A percentile compares a stretch with the other conserved stretches of the same genome.
phyloP scores from a whole-genome alignment of 768 basidiomycete genomes.

The Tylopilus subfusipes region DNA sequence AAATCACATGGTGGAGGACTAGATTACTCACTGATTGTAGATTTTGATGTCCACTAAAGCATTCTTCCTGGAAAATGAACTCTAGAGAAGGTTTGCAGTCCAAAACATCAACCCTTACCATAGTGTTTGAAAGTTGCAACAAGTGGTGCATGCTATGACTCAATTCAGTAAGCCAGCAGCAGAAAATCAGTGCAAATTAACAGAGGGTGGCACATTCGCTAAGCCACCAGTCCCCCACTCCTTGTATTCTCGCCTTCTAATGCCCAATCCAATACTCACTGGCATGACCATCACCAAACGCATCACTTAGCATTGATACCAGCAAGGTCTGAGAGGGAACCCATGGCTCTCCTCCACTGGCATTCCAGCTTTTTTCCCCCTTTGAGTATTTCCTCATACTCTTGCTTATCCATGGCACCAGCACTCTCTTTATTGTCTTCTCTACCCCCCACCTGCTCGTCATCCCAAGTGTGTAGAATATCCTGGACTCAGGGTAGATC shows the following conservation, averaged over 20 bases:
- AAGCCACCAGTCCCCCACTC: too few species aligned
- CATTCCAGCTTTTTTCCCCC: slow-evolving; percentile 61
- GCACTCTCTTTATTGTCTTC: slow-evolving; percentile 74
- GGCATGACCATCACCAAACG: too few species aligned
- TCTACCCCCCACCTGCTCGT: slow-evolving; percentile 49
- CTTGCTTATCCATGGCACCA: slow-evolving; percentile 72
- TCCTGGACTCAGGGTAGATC: slow-evolving; percentile 51
- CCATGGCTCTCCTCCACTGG: slow-evolving; percentile 61
- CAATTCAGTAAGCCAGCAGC: too few species aligned
- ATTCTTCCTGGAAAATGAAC: slow-evolving; percentile 33
- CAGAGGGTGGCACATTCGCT: too few species aligned
- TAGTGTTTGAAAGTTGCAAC: too few species aligned
- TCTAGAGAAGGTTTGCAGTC: neutral
- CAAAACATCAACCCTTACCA: slow-evolving; percentile 38
- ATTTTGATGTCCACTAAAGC: slow-evolving; percentile 52
- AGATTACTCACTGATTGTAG: slow-evolving; percentile 71
- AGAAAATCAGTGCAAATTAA: too few species aligned
- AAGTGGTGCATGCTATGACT: too few species aligned
- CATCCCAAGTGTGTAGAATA: slow-evolving; percentile 76
- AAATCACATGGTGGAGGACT: slow-evolving; percentile 56
- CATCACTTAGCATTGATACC: slow-evolving; percentile 85
- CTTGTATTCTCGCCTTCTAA: too few species aligned
- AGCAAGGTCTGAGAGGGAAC: slow-evolving; percentile 64
- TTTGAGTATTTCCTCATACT: slow-evolving; percentile 68
- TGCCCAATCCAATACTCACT: too few species aligned